phyloP scores from a whole-genome alignment of 2,329 filamentous ascomycete genomes.

The Phyllosticta capitalensis region DNA sequence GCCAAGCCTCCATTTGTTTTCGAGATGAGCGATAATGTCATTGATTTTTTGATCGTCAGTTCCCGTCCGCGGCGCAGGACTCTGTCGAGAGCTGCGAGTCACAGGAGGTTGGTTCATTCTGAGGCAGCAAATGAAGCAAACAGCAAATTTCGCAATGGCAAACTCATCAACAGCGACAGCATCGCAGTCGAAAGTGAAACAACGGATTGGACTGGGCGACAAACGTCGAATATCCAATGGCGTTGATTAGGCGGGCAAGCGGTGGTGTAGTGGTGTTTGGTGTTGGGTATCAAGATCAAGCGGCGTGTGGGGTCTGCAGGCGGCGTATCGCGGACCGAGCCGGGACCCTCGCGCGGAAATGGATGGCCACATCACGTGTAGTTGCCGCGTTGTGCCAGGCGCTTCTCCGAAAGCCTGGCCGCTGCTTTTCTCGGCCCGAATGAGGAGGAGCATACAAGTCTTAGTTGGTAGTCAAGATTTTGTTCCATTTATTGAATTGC shows the following conservation, averaged over 20 bases:
- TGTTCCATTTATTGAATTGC: neutral
- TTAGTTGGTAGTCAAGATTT: neutral
- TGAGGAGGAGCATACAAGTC: neutral
- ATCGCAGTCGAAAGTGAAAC: neutral
- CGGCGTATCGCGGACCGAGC: neutral
- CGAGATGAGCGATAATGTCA: neutral
- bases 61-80: neutral
- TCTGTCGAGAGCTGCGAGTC: neutral
- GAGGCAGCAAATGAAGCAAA: neutral
- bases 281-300: neutral
- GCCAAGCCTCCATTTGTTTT: neutral
- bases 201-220: neutral
- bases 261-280: neutral
- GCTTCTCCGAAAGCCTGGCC: neutral
- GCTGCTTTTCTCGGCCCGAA: neutral
- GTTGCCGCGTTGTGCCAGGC: neutral
- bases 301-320: neutral
- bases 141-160: neutral
- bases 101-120: neutral
- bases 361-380: neutral
- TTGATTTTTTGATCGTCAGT: constrained; percentile 1
- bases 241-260: neutral
- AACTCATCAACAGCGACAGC: neutral
- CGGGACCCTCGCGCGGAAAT: neutral
- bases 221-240: neutral